Evolutionary conservation across 805 yeast genomes (phyloP).

Genomic region (Pichia exigua): DNA sequence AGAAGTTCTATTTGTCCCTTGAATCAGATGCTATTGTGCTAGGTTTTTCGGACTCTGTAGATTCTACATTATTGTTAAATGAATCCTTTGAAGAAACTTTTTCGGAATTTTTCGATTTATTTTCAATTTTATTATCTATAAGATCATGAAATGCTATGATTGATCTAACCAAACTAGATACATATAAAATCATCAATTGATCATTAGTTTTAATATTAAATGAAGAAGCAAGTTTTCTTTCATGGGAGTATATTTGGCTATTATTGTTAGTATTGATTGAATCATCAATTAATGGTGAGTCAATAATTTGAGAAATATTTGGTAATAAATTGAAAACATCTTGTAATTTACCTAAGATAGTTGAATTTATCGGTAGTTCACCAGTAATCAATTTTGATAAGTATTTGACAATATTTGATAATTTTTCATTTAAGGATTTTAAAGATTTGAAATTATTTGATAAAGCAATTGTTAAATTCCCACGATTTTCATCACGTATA

Average conservation of each 20-base stretch:
- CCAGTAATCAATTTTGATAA: conserved; percentile 64
- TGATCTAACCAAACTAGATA: conserved; percentile 83
- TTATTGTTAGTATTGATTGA: conserved; percentile 1
- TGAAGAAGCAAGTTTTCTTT: conserved; percentile 50
- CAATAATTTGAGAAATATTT: conserved; percentile 41
- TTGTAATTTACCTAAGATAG: conserved; percentile 85
- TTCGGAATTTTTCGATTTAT: conserved; percentile 31
- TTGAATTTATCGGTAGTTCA: conserved; percentile 80
- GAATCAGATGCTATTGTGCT: not conserved
- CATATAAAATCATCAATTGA: conserved; percentile 88
- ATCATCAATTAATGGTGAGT: not conserved
- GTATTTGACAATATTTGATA: conserved; percentile 70
- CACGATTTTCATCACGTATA: conserved; percentile 94
- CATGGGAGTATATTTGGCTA: conserved; percentile 13
- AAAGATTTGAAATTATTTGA: conserved; percentile 86
- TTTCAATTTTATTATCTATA: conserved; percentile 90
- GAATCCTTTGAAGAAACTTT: not conserved
- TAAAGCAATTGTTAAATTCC: conserved; percentile 75
- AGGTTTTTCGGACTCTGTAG: not conserved
- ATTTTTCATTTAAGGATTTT: conserved; percentile 73
- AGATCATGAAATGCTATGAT: conserved; percentile 94
- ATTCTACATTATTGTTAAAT: not conserved
- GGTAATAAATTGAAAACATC: conserved; percentile 92
- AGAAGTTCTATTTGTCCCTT: not conserved
- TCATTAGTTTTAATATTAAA: conserved; percentile 92